These are phyloP conservation scores for Pholiota conissans DNA, from an alignment of 768 basidiomycete species.

Conservation along the genomic window DNA sequence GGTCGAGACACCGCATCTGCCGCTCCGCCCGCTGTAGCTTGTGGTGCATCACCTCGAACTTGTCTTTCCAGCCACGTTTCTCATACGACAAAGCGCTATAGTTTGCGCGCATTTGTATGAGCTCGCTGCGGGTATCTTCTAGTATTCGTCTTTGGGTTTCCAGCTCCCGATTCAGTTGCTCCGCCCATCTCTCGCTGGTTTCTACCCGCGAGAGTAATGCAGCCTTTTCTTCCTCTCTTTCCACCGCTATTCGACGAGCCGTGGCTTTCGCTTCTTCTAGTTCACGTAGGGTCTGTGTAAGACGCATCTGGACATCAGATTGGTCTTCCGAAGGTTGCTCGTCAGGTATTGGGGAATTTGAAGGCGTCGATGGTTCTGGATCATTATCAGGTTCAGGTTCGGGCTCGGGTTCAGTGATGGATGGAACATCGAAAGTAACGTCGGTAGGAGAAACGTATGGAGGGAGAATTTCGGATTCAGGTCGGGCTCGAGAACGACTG, in stretches of 20 bases:
- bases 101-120: neutral
- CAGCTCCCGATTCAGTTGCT: neutral
- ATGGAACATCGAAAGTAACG: neutral
- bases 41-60: constrained; percentile 18
- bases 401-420: neutral
- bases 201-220: constrained; percentile 1
- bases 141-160: neutral
- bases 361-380: too few relatives aligned
- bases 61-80: constrained; percentile 16
- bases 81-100: constrained; percentile 6
- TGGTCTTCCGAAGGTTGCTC: neutral
- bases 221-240: neutral
- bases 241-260: neutral
- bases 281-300: neutral
- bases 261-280: neutral
- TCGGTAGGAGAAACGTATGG: constrained; percentile 1
- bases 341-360: neutral
- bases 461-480: neutral
- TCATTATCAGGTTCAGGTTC: neutral
- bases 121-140: neutral
- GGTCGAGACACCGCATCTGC: constrained; percentile 12
- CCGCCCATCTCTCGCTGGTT: neutral
- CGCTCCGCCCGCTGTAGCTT: constrained; percentile 10
- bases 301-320: neutral
- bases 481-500: neutral